These are phyloP conservation scores for Raphanus hybrid DNA, from an alignment of 441 rosid genomes.

Conservation along the genomic window DNA sequence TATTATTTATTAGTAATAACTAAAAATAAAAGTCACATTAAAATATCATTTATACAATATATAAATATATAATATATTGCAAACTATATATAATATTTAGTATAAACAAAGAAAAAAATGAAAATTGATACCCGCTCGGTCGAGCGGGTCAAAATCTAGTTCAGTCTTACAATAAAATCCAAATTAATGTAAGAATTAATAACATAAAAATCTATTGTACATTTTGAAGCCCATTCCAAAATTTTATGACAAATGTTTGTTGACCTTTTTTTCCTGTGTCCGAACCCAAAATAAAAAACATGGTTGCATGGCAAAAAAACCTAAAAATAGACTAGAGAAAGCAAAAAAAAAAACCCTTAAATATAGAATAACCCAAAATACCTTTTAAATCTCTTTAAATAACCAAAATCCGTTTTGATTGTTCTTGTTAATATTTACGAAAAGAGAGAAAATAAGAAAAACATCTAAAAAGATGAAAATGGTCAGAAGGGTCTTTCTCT, in stretches of 20 bases:
- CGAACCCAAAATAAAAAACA: slow-evolving; percentile 15
- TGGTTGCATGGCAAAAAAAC: slow-evolving; percentile 1
- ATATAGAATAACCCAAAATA: slow-evolving; percentile 36
- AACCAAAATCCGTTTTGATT: neutral
- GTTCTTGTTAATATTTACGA: slow-evolving; percentile 1
- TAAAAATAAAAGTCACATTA: no score
- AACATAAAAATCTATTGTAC: neutral
- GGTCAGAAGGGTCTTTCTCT: slow-evolving; percentile 46
- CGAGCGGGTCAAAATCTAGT: no score
- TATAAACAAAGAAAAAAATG: no score
- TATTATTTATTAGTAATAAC: no score
- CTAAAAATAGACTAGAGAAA: slow-evolving; percentile 26
- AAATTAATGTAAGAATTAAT: neutral
- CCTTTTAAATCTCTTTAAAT: slow-evolving; percentile 19
- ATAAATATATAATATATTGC: no score
- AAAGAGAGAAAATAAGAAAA: slow-evolving; percentile 20
- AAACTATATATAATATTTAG: no score
- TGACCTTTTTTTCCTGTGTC: slow-evolving; percentile 14
- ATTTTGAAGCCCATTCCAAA: neutral
- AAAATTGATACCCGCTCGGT: no score
- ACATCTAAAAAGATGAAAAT: slow-evolving; percentile 22
- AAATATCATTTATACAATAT: no score
- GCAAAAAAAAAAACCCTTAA: neutral
- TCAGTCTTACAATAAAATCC: neutral
- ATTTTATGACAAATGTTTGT: neutral